These are phyloP conservation scores for Cryptosporidium parvum DNA, from an alignment of 169 alveolate genomes.

Conservation along the genomic window DNA sequence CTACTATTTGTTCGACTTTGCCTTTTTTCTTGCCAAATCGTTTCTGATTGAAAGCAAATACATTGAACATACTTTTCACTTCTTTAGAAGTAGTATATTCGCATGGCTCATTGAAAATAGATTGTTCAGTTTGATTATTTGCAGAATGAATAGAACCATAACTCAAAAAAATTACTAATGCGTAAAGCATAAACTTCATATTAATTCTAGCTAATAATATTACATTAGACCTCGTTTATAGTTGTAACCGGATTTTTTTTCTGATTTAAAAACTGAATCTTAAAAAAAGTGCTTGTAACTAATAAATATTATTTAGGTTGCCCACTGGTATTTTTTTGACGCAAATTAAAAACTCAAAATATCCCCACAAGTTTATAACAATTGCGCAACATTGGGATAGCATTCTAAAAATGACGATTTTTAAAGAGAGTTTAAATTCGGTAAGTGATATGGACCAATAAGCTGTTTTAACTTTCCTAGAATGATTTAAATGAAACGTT, in stretches of 20 bases:
- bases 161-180: neutral
- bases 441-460: constrained; percentile 12
- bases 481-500: constrained; percentile 24
- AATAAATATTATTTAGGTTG: neutral
- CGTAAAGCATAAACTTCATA: neutral
- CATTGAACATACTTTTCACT: neutral
- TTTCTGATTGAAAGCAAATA: neutral
- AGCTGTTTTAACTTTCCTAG: neutral
- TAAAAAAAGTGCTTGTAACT: neutral
- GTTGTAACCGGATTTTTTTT: neutral
- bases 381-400: constrained; percentile 26
- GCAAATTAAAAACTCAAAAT: neutral
- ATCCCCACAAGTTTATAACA: constrained; percentile 5
- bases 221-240: neutral
- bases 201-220: neutral
- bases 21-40: constrained; percentile 73
- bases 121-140: neutral
- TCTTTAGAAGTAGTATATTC: constrained; percentile 50
- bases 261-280: neutral
- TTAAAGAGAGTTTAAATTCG: constrained; percentile 49
- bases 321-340: neutral
- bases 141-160: neutral
- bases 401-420: constrained; percentile 5
- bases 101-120: neutral
- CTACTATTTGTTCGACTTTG: constrained; percentile 39